phyloP scores from a whole-genome alignment of 2,329 filamentous ascomycete genomes.

The Lachnellula subtilissima region DNA sequence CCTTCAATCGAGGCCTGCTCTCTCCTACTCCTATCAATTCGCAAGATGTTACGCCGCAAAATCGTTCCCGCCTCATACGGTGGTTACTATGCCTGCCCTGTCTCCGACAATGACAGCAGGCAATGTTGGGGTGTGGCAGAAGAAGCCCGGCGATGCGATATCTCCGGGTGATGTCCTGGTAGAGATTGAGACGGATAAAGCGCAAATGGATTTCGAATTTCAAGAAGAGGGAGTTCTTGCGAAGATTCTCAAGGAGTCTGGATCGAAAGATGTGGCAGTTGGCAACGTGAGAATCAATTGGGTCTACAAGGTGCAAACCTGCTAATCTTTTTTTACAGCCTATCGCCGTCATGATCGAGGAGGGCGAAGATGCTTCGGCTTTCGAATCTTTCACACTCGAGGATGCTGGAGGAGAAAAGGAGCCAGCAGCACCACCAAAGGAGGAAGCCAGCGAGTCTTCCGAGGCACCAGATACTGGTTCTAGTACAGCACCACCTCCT shows the following conservation, averaged over 20 bases:
- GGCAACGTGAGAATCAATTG: conserved; percentile 70
- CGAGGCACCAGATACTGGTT: conserved; percentile 53
- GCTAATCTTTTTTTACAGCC: conserved; percentile 53
- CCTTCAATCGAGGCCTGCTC: conserved; percentile 46
- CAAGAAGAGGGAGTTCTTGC: conserved; percentile 96
- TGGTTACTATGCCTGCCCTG: conserved; percentile 96
- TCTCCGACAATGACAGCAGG: conserved; percentile 97
- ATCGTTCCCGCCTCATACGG: conserved; percentile 92
- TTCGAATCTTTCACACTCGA: conserved; percentile 85
- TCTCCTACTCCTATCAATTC: conserved; percentile 50
- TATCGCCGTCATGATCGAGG: conserved; percentile 91
- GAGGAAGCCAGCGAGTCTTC: conserved; percentile 57
- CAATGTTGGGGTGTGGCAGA: conserved; percentile 97
- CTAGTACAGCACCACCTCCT: conserved; percentile 54
- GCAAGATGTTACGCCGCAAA: conserved; percentile 51
- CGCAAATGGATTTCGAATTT: conserved; percentile 99
- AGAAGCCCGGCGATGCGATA: conserved; percentile 86
- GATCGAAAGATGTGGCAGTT: conserved; percentile 89
- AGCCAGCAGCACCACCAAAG: conserved; percentile 59
- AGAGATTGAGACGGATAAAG: conserved; percentile 99
- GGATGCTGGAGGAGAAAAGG: conserved; percentile 83
- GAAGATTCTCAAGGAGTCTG: conserved; percentile 87
- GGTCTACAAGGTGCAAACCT: conserved; percentile 8
- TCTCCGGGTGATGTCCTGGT: conserved; percentile 90
- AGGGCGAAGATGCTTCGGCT: conserved; percentile 77